Conservation (phyloP, 2,329 filamentous ascomycete species). For the Aureobasidium sp. region DNA sequence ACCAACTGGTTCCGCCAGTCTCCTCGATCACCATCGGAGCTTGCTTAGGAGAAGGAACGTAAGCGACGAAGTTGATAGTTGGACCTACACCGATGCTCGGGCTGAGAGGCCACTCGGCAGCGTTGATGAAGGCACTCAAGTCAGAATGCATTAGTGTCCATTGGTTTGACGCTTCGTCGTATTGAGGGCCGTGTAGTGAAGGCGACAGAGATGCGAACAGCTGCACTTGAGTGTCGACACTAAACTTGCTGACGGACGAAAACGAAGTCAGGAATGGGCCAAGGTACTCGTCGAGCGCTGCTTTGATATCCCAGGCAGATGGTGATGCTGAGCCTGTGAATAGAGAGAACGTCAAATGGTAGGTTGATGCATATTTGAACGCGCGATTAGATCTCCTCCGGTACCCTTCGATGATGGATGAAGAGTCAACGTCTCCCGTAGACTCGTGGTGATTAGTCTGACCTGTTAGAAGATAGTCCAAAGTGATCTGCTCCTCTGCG, state of each 20-base stretch:
- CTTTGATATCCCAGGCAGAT: constrained; percentile 85
- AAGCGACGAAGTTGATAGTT: constrained; percentile 93
- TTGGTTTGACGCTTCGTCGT: constrained; percentile 47
- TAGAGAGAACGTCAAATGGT: constrained; percentile 91
- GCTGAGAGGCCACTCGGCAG: constrained; percentile 92
- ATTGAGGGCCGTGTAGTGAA: constrained; percentile 52
- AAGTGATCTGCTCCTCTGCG: constrained; percentile 78
- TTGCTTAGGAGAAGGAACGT: constrained; percentile 65
- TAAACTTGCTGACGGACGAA: constrained; percentile 83
- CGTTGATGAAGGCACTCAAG: constrained; percentile 90
- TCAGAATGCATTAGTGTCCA: constrained; percentile 75
- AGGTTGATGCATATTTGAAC: constrained; percentile 85
- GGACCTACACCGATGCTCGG: constrained; percentile 89
- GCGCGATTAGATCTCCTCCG: constrained; percentile 67
- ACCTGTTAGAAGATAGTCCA: constrained; percentile 36
- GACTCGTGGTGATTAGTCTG: background rate
- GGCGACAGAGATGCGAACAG: constrained; percentile 70
- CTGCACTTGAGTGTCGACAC: constrained; percentile 92
- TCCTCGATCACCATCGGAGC: constrained; percentile 55
- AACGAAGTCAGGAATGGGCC: constrained; percentile 73
- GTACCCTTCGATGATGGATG: background rate
- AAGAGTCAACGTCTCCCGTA: background rate
- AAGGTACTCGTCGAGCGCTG: constrained; percentile 73
- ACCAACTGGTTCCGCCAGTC: constrained; percentile 66
- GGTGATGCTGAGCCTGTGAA: constrained; percentile 74